A percentile compares a stretch with the other conserved stretches of the same genome.
Conservation (phyloP, 2,329 filamentous ascomycete genomes). For the Alternaria gaisen region DNA sequence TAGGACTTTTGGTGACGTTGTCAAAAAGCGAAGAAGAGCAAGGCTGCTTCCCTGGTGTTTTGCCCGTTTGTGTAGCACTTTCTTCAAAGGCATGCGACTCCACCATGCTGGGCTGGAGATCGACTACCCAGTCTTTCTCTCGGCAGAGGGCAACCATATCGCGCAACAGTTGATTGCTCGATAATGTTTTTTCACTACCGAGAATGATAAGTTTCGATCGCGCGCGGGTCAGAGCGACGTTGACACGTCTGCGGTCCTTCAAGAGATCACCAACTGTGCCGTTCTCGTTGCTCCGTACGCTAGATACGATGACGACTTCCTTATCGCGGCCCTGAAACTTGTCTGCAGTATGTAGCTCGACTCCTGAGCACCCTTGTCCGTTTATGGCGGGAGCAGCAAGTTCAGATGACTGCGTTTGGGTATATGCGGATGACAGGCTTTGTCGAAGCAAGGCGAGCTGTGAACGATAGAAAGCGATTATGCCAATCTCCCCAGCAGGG, state of each 20-base stretch:
- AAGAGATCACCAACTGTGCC: constrained; percentile 88
- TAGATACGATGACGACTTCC: constrained; percentile 84
- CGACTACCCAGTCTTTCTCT: constrained; percentile 78
- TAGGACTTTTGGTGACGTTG: constrained; percentile 4
- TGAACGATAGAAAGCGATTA: constrained; percentile 96
- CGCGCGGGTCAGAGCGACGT: constrained; percentile 93
- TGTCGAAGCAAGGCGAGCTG: constrained; percentile 86
- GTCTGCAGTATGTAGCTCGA: constrained; percentile 97
- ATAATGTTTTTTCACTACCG: constrained; percentile 81
- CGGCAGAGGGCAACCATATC: constrained; percentile 82
- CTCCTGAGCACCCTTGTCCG: constrained; percentile 44
- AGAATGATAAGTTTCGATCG: constrained; percentile 91
- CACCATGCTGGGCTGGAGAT: constrained; percentile 71
- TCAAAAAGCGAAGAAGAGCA: neutral
- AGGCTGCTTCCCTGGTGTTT: constrained; percentile 17
- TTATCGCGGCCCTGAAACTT: constrained; percentile 97
- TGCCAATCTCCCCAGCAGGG: constrained; percentile 78
- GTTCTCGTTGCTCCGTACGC: constrained; percentile 86
- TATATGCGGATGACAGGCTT: constrained; percentile 66
- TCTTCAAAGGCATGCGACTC: constrained; percentile 75
- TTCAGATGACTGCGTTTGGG: constrained; percentile 56
- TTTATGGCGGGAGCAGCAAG: constrained; percentile 26
- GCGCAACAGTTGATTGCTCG: constrained; percentile 74
- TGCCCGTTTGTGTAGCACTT: constrained; percentile 51
- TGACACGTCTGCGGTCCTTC: constrained; percentile 90